Evolutionary conservation across 768 basidiomycete species (phyloP).

Genomic region (Hygrocybe coccinea): DNA sequence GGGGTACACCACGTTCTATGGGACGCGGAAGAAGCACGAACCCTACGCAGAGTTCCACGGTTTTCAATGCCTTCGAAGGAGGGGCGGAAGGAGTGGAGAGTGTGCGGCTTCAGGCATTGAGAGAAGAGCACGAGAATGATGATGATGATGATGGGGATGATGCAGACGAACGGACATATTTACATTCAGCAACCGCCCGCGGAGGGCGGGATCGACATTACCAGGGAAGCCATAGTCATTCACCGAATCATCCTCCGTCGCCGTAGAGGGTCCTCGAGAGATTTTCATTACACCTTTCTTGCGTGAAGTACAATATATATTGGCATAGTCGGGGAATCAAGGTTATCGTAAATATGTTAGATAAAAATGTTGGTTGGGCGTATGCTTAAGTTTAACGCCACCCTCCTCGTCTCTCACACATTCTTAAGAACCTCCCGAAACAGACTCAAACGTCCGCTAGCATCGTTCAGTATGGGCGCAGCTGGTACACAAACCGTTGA

Average conservation of each 20-base stretch:
- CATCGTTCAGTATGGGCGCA: constrained; percentile 32
- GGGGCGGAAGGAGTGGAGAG: constrained; percentile 32
- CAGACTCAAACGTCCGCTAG: neutral
- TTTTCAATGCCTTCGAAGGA: constrained; percentile 74
- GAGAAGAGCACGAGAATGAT: constrained; percentile 65
- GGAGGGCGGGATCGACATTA: neutral
- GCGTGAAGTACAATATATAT: neutral
- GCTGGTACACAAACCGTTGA: constrained; percentile 44
- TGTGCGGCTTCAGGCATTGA: constrained; percentile 57
- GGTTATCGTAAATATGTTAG: no score
- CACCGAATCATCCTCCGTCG: constrained; percentile 1
- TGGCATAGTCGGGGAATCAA: neutral
- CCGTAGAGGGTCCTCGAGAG: neutral
- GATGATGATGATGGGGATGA: constrained; percentile 45
- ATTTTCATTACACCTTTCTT: neutral
- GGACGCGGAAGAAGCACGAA: constrained; percentile 65
- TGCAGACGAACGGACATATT: constrained; percentile 42
- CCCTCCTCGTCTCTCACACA: neutral
- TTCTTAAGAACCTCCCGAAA: neutral
- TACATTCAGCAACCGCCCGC: neutral
- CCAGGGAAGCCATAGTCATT: neutral
- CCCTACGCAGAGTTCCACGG: constrained; percentile 55
- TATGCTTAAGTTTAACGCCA: no score
- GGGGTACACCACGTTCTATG: constrained; percentile 29
- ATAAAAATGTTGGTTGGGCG: no score